phyloP scores from a whole-genome alignment of 2,329 filamentous ascomycete genomes.

The Neurospora crassa region DNA sequence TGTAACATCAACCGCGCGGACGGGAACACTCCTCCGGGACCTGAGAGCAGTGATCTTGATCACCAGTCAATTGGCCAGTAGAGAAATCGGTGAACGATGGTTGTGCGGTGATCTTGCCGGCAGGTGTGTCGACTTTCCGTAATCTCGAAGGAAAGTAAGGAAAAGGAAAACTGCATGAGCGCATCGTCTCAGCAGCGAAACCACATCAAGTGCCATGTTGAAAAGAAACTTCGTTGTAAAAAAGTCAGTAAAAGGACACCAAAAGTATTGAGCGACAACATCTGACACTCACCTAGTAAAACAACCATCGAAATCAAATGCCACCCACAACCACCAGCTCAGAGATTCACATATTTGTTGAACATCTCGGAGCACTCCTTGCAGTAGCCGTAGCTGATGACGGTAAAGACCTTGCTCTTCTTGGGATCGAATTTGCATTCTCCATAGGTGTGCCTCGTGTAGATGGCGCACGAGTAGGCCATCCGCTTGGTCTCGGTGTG shows the following conservation, averaged over 20 bases:
- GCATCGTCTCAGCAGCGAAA: background rate
- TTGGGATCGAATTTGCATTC: constrained; percentile 7
- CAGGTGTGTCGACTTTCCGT: background rate
- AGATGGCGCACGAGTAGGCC: constrained; percentile 11
- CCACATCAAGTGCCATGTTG: background rate
- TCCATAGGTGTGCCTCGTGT: constrained; percentile 8
- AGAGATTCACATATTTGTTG: constrained; percentile 13
- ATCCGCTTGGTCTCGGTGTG: constrained; percentile 4
- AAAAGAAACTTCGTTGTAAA: background rate
- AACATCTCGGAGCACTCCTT: constrained; percentile 7
- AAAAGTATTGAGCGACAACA: background rate
- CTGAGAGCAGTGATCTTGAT: background rate
- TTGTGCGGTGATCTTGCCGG: background rate
- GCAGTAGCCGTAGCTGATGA: constrained; percentile 10
- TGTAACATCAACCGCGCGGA: background rate
- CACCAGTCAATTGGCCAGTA: background rate
- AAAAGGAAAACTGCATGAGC: background rate
- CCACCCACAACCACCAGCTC: background rate
- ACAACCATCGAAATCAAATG: background rate
- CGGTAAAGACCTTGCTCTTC: constrained; percentile 5
- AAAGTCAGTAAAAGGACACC: background rate
- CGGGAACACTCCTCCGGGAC: background rate
- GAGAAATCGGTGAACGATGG: background rate
- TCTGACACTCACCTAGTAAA: background rate
- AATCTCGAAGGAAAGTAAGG: background rate